A percentile compares a stretch with the other conserved stretches of the same genome.
Evolutionary conservation across 768 basidiomycete genomes (phyloP).

Genomic region (Paxillus ammoniavirescens): DNA sequence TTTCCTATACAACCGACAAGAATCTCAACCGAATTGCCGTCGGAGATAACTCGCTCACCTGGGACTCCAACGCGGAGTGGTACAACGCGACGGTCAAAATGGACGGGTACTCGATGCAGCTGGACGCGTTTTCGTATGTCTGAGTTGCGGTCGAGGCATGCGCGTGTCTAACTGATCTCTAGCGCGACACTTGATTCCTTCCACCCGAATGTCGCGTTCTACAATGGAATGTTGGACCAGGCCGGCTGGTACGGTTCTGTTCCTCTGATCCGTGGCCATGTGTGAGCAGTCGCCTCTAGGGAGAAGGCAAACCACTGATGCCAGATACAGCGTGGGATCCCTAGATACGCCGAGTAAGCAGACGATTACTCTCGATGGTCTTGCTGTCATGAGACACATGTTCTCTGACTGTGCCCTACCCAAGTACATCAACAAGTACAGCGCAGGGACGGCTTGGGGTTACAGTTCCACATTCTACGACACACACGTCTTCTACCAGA

Average conservation of each 20-base stretch:
- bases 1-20: not conserved
- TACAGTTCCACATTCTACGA: slow-evolving; percentile 11
- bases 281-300: slow-evolving; percentile 1
- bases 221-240: slow-evolving; percentile 11
- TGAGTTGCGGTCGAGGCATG: not conserved
- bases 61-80: slow-evolving; percentile 12
- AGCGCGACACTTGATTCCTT: slow-evolving; percentile 11
- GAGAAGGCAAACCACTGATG: not conserved
- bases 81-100: slow-evolving; percentile 10
- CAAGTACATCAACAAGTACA: slow-evolving; percentile 6
- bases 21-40: slow-evolving; percentile 8
- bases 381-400: slow-evolving; percentile 9
- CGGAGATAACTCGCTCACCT: slow-evolving; percentile 7
- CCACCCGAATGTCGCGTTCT: slow-evolving; percentile 11
- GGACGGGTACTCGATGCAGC: slow-evolving; percentile 5
- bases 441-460: slow-evolving; percentile 8
- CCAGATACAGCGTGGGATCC: slow-evolving; percentile 1
- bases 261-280: slow-evolving; percentile 10
- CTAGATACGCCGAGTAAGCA: not conserved
- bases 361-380: slow-evolving; percentile 3
- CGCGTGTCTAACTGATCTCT: not conserved
- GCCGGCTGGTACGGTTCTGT: slow-evolving; percentile 12
- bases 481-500: slow-evolving; percentile 13
- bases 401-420: slow-evolving; percentile 9
- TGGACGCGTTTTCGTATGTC: slow-evolving; percentile 14